Evolutionary conservation across 176 grass and related monocot species (phyloP).

Genomic region (barley (Hordeum vulgare)): MorexV3_pseudomolecules_assembly NC_058521.1:531405816-531406315

Average conservation of each 20-base stretch:
- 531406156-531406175: background rate
- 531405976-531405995: no score
- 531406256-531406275: background rate
- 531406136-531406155: background rate
- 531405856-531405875: background rate
- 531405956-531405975: no score
- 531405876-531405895: background rate
- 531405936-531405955: no score
- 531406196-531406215: background rate
- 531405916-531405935: background rate
- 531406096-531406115: background rate
- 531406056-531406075: background rate
- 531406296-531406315: slow-evolving; percentile 33
- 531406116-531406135: background rate
- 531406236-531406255: slow-evolving; percentile 21
- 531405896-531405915: background rate
- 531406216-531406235: background rate
- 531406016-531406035: no score
- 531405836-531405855: background rate
- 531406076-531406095: background rate
- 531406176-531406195: slow-evolving; percentile 6
- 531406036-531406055: no score
- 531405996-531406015: no score
- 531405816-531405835: no score
- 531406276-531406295: slow-evolving; percentile 11